Base-by-base conservation (phyloP, 371 early-diverging fungal species). In the Apophysomyces elegans region DNA sequence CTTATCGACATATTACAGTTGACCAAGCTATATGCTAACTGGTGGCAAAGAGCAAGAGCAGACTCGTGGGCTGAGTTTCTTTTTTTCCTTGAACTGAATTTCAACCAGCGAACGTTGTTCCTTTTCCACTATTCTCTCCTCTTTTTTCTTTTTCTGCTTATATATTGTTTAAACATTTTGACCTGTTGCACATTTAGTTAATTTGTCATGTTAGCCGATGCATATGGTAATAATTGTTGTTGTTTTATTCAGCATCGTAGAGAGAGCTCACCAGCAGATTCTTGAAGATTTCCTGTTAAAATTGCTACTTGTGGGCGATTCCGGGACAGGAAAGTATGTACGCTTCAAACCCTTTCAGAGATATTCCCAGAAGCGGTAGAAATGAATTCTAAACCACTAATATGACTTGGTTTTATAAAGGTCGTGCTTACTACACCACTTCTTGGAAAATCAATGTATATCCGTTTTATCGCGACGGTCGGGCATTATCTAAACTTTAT, bases 371-470 rank as follows among this genome's bases (percentile, higher is more conserved):
- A 16, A 47, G 18, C 7, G n/a, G 7, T n/a, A 9, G 47, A 5
- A 50, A 21, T 26, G 21, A 50, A 50, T 18, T 47, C 2, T 0
- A 50, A 50, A 50, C 32, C 32, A 50, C 59, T 38, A 35, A 59
- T 43, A 16, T 18, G 50, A 13, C 41, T 8, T 41, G 41, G 13
- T 41, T 41, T 41, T 64, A 60, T 64, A 67, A 73, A 89, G 88
- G 69, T 88, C 88, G 8, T 89, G 88, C 66, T 71, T 89, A 65
- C 72, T 89, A 66, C 84, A 87, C 63, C 88, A 86, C 61, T 89
- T 89, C 68, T 68, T 87, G 57, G 88, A 88, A 56, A 85, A 85
- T 67, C 86, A 86, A 70, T 89, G 88, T 84, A 84, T 67, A 73
- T 63, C 41, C 13, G 8, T 41, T 50, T 50, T 18, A 50, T 21